Base-by-base conservation (phyloP, 108 stramenopile genomes). In the Skeletonema tropicum region DNA sequence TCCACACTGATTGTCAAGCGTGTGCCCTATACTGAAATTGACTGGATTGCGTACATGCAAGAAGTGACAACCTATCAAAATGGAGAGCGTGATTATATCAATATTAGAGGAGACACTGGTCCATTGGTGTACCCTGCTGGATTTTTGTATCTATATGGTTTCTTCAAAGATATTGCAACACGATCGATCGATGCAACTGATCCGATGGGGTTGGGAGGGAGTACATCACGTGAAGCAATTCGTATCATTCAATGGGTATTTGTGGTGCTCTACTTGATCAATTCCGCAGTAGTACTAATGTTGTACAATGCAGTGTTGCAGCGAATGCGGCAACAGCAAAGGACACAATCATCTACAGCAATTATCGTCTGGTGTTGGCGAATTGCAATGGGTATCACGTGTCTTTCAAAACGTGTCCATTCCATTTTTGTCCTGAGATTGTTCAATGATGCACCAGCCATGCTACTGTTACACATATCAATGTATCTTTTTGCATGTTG, bases 11-110 rank as follows among this genome's bases (percentile, higher is more conserved):
- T 98, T 45, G 82, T 98, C 31, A 36, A 41, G 8, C 73, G 75
- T 26, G 90, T 97, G 6, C 83, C 93, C 23, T 97, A 99, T 85
- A 99, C 99, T 8, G 99, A 99, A 83, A 99, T 99, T 71, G 99
- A 99, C 77, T 99, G 97, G 96, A 65, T 80, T 31, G 98, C 99
- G 7, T 99, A 99, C 87, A 98, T 99, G 97, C 89, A 98, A 85
- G 96, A 99, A 83, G 98, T 98, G 35, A 65, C 64, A n/a, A 87
- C 85, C 21, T 88, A 87, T 29, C 82, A 88, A 55, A 80, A 85
- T 29, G 98, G 98, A 19, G 96, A 98, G 63, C 75, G 83, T 5
- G 85, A 99, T 76, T 99, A 99, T 82, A 71, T 71, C 13, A 86
- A 96, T 35, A 88, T 99, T 30, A 71, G 87, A 23, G 99, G 99